Evolutionary conservation across 23 red algal genomes (phyloP).

Genomic region (Gracilariopsis chorda): DNA sequence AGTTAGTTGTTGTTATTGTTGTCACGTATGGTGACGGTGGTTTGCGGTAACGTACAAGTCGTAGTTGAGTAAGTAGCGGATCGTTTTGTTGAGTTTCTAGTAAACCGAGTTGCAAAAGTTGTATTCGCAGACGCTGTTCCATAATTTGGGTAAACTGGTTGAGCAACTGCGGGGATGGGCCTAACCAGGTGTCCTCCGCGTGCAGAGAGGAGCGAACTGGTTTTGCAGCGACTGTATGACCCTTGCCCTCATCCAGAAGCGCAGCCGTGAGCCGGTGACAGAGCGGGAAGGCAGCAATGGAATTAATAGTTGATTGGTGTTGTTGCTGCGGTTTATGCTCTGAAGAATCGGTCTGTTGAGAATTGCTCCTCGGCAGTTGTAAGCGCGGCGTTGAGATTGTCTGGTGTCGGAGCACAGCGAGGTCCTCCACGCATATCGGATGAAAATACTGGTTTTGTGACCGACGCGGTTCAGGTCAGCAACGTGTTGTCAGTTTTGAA

Average conservation of each 20-base stretch:
- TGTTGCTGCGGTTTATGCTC: background rate
- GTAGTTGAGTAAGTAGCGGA: slow-evolving; percentile 31
- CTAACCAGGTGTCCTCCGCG: slow-evolving; percentile 18
- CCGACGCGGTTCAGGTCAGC: background rate
- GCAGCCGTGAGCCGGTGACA: slow-evolving; percentile 32
- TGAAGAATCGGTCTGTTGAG: background rate
- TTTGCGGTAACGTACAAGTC: slow-evolving; percentile 39
- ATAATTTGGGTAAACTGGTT: slow-evolving; percentile 10
- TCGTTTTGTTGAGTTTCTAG: slow-evolving; percentile 25
- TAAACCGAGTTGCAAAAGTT: slow-evolving; percentile 41
- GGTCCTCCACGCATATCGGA: background rate
- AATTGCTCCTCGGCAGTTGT: background rate
- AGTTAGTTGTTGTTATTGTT: too few species aligned
- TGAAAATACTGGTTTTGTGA: background rate
- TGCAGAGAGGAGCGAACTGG: background rate
- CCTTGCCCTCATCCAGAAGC: slow-evolving; percentile 34
- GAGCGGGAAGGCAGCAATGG: background rate
- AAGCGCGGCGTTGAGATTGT: background rate
- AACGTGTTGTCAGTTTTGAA: background rate
- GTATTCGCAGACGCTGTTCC: slow-evolving; percentile 16
- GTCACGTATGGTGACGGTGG: too few species aligned
- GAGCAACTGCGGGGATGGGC: background rate
- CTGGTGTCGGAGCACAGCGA: background rate
- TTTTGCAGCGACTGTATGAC: slow-evolving; percentile 9
- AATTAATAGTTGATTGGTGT: background rate